Conservation (phyloP, 495 filamentous ascomycete species). For the Cryomyces antarcticus region DNA sequence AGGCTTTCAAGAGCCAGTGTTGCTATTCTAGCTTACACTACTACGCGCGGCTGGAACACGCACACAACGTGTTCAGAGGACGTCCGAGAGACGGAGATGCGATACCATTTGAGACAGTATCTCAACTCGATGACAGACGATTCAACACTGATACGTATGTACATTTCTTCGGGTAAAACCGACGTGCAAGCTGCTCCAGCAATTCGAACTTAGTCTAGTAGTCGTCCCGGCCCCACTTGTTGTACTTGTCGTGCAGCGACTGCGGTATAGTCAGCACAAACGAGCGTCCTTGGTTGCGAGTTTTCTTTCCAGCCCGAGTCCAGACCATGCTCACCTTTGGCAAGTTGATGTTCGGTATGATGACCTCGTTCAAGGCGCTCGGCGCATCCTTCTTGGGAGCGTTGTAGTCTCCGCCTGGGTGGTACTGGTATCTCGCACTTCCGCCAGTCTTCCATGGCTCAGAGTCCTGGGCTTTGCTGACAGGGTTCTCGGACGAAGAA, state of each 20-base stretch:
- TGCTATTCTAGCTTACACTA: too few species aligned
- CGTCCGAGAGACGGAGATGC: too few species aligned
- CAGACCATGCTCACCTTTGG: constrained; percentile 42
- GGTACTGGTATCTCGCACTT: constrained; percentile 67
- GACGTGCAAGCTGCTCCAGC: too few species aligned
- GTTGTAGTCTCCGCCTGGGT: constrained; percentile 67
- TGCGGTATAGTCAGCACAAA: constrained; percentile 15
- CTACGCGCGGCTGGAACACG: too few species aligned
- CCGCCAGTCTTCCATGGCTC: constrained; percentile 77
- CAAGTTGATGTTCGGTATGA: constrained; percentile 78
- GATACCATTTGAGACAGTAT: too few species aligned
- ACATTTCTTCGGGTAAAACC: too few species aligned
- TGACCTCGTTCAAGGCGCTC: constrained; percentile 80
- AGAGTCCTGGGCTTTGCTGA: constrained; percentile 47
- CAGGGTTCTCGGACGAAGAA: constrained; percentile 57
- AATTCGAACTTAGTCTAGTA: constrained; percentile 8
- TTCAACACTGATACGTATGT: too few species aligned
- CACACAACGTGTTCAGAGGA: too few species aligned
- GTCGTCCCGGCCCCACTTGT: constrained; percentile 93
- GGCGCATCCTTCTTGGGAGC: constrained; percentile 71
- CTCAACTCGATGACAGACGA: too few species aligned
- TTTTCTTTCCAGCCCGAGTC: constrained; percentile 5
- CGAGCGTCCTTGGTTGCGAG: not conserved
- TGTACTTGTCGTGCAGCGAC: constrained; percentile 84
- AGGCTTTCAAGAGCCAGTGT: too few species aligned